These are phyloP conservation scores for Naganishia kalamii DNA, from an alignment of 768 basidiomycete species.

Conservation along the genomic window DNA sequence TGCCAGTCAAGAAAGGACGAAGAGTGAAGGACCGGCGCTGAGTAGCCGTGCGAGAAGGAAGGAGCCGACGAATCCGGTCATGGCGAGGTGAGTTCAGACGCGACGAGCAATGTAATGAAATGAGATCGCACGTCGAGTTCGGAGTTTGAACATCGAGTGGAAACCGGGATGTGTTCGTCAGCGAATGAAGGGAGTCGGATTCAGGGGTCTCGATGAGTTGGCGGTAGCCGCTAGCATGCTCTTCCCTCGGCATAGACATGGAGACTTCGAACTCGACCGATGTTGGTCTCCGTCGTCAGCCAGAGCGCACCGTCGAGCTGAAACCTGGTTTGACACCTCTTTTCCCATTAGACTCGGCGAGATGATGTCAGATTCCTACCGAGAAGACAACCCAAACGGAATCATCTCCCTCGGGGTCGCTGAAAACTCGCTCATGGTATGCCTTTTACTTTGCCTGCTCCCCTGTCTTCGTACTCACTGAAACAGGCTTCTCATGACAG, in stretches of 20 bases:
- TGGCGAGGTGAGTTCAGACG: constrained; percentile 2
- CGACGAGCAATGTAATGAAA: neutral
- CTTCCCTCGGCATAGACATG: neutral
- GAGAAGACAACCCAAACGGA: constrained; percentile 37
- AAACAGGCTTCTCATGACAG: neutral
- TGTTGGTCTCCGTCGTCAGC: no score
- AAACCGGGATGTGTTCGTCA: no score
- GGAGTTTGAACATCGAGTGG: no score
- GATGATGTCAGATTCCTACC: constrained; percentile 29
- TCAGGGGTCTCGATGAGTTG: no score
- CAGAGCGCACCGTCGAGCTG: no score
- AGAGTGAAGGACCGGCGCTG: neutral
- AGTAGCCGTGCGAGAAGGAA: neutral
- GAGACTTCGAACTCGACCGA: neutral
- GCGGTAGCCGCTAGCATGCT: neutral
- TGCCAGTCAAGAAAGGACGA: no score
- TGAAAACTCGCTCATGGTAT: constrained; percentile 42
- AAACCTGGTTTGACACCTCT: neutral
- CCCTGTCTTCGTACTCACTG: no score
- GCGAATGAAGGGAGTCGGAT: no score
- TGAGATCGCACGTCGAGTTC: no score
- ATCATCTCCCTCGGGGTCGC: constrained; percentile 43
- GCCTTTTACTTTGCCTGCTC: neutral
- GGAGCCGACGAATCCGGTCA: constrained; percentile 11
- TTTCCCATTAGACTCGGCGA: neutral